Evolutionary conservation across 306 rosid genomes (phyloP).

Genomic region (Psophocarpus tetragonolobus): DNA sequence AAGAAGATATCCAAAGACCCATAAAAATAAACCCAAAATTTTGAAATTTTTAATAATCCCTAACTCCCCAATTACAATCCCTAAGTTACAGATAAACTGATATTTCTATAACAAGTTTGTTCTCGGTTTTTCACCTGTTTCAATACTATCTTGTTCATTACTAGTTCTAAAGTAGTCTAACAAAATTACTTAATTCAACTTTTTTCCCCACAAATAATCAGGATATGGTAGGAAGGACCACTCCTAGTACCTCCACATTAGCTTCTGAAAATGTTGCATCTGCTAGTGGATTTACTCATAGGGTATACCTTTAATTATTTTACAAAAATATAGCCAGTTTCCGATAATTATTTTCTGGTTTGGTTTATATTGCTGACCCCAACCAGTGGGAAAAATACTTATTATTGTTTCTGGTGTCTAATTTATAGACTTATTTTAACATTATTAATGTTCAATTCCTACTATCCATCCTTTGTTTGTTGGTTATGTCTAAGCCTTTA

Average conservation of each 20-base stretch:
- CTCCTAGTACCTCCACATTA: conserved; percentile 28
- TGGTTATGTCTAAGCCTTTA: no score
- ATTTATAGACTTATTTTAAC: neutral
- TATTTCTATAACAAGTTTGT: no score
- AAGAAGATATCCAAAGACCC: neutral
- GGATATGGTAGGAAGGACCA: conserved; percentile 38
- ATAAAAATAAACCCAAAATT: neutral
- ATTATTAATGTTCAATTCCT: no score
- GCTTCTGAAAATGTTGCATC: conserved; percentile 39
- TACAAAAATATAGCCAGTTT: neutral
- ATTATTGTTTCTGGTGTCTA: neutral
- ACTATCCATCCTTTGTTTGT: no score
- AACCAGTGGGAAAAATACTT: neutral
- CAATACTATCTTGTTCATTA: no score
- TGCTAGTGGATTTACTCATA: conserved; percentile 35
- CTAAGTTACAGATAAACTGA: neutral
- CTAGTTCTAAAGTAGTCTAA: neutral
- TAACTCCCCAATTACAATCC: neutral
- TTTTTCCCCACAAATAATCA: conserved; percentile 34
- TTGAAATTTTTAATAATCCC: neutral
- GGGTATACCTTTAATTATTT: conserved; percentile 42
- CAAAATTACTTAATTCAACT: conserved; percentile 22
- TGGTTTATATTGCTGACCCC: neutral
- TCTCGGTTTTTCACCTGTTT: no score
- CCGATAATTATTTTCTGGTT: neutral